Evolutionary conservation across 2,329 filamentous ascomycete species (phyloP).

Genomic region (Colletotrichum viniferum): DNA sequence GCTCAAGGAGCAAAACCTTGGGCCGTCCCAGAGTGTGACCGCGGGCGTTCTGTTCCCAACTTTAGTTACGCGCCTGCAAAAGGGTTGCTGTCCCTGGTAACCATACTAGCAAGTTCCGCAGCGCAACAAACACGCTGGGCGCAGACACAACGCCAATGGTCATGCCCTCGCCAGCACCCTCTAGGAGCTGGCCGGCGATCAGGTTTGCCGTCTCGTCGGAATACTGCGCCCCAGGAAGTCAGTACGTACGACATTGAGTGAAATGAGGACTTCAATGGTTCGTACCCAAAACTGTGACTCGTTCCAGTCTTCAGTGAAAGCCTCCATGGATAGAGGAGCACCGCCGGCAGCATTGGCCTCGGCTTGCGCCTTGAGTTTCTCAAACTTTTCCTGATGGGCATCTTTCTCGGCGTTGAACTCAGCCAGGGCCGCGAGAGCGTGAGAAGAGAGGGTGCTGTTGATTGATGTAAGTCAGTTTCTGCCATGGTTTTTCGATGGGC

Average conservation of each 20-base stretch:
- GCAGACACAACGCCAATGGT: conserved; percentile 74
- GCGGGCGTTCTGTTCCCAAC: not conserved
- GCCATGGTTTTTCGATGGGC: not conserved
- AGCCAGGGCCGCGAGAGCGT: conserved; percentile 71
- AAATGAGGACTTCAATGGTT: not conserved
- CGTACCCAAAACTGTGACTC: conserved; percentile 82
- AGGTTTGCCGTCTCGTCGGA: conserved; percentile 71
- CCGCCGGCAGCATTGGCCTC: conserved; percentile 46
- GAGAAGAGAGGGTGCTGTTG: conserved; percentile 65
- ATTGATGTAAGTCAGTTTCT: not conserved
- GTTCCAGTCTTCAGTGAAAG: conserved; percentile 83
- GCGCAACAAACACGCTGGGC: conserved; percentile 77
- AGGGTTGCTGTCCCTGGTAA: not conserved
- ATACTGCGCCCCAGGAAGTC: conserved; percentile 54
- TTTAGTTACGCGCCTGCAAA: not conserved
- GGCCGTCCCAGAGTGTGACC: conserved; percentile 47
- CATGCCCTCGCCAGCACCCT: conserved; percentile 59
- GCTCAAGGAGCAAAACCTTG: conserved; percentile 71
- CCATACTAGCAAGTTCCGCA: conserved; percentile 70
- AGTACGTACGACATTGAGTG: not conserved
- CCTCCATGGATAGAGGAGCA: conserved; percentile 58
- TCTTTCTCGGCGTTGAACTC: conserved; percentile 78
- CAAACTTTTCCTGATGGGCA: conserved; percentile 67
- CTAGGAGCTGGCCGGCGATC: conserved; percentile 69
- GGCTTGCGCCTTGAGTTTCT: conserved; percentile 66